phyloP scores from a whole-genome alignment of 306 rosid genomes.

The Biancaea sappan region DNA sequence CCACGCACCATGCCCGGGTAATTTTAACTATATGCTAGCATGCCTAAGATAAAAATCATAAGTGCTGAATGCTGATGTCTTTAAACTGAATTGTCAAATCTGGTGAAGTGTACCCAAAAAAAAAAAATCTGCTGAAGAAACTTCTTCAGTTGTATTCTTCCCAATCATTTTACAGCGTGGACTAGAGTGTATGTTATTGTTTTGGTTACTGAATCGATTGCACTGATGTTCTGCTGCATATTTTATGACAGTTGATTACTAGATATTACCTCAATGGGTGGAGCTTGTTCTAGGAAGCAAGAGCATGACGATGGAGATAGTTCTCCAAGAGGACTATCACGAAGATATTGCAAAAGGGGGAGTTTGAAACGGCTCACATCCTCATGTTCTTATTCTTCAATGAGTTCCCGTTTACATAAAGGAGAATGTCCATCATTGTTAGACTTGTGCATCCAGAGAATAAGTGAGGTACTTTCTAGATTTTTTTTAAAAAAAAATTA shows the following conservation, averaged over 20 bases:
- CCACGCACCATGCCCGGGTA: background rate
- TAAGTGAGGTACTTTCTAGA: constrained; percentile 56
- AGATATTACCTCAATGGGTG: constrained; percentile 72
- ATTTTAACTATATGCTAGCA: background rate
- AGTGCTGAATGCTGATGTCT: constrained; percentile 25
- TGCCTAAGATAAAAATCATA: constrained; percentile 26
- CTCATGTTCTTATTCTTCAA: constrained; percentile 59
- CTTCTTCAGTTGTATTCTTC: constrained; percentile 39
- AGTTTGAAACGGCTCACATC: constrained; percentile 91
- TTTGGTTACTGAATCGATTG: constrained; percentile 50
- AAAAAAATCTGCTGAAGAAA: constrained; percentile 26
- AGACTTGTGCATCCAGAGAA: constrained; percentile 69
- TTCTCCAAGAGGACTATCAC: constrained; percentile 48
- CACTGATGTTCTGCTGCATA: constrained; percentile 42
- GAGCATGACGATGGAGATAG: constrained; percentile 55
- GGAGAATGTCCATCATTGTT: constrained; percentile 71
- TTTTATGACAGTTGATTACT: constrained; percentile 40
- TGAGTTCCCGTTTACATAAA: constrained; percentile 47
- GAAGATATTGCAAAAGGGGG: constrained; percentile 74
- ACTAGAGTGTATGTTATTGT: constrained; percentile 35
- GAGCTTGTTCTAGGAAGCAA: constrained; percentile 94
- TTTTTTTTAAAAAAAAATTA: no score
- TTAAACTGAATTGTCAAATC: constrained; percentile 2
- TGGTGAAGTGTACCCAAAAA: no score
- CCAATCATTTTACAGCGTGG: constrained; percentile 41